Percentiles rank a stretch among this genome's conserved stretches.
Conservation (phyloP, 306 rosid genomes). For the Vicia faba region DNA sequence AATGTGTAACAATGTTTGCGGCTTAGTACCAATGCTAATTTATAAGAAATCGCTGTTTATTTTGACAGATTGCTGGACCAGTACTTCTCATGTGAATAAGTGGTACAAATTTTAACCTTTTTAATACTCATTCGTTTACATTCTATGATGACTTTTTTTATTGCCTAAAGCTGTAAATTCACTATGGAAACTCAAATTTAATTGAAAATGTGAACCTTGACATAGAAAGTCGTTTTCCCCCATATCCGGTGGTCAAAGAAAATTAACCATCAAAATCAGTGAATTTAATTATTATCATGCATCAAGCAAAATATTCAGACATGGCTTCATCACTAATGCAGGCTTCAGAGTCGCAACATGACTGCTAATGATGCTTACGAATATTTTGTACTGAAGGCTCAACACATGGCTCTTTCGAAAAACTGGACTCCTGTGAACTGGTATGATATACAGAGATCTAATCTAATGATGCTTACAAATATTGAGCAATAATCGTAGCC, state of each 20-base stretch:
- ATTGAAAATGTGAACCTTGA: conserved; percentile 12
- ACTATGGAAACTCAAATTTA: conserved; percentile 25
- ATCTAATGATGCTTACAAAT: background rate
- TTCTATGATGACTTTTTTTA: background rate
- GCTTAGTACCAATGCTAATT: conserved; percentile 30
- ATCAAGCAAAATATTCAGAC: conserved; percentile 25
- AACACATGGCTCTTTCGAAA: conserved; percentile 73
- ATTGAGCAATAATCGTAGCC: background rate
- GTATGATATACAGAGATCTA: conserved; percentile 44
- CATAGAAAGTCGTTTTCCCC: background rate
- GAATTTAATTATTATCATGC: conserved; percentile 26
- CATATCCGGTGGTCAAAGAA: background rate
- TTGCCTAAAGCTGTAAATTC: conserved; percentile 2
- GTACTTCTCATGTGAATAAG: conserved; percentile 57
- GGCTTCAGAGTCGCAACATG: conserved; percentile 68
- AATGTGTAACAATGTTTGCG: conserved; percentile 9
- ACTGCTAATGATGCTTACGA: conserved; percentile 79
- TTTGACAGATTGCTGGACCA: conserved; percentile 92
- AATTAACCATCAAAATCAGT: conserved; percentile 12
- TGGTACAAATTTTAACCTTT: conserved; percentile 55
- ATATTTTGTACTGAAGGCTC: conserved; percentile 88
- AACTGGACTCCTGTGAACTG: conserved; percentile 96
- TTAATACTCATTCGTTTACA: conserved; percentile 26
- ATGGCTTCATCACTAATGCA: conserved; percentile 42
- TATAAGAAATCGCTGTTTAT: conserved; percentile 33